Evolutionary conservation across 352 stramenopile species (phyloP), one percentile per base, ranked within the genome.

Genomic region (Globisporangium paddicum): DNA sequence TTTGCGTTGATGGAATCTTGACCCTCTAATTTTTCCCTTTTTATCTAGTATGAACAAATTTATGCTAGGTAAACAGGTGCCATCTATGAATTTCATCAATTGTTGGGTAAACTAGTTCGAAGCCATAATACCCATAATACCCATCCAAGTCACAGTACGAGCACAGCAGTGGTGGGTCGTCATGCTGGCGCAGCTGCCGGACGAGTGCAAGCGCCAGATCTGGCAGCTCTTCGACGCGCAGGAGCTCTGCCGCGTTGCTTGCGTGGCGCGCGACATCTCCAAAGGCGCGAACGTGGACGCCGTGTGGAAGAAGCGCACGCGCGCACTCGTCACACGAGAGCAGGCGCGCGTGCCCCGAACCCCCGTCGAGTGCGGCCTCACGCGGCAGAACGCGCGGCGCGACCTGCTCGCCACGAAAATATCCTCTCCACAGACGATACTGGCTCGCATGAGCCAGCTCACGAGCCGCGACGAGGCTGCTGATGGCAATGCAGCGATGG

Each of bases 191-290:
- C n/a, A 65, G 58, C 73, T 89, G 26, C 69, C 68, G 49, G 69
- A 81, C 64, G 79, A 89, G 55, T 87, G 76, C 63, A 87, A 86
- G 69, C 73, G 82, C 63, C 41, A 71, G 19, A 59, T 89, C 52
- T 89, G 79, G 79, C 44, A 56, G 37, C 81, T 76, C 46, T 60
- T 89, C 13, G 77, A 62, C 48, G 68, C 75, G 23, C 40, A 37
- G 21, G 73, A 81, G 61, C 75, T 89, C n/a, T 89, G 79, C 57
- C 77, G 69, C 51, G 26, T 82, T 46, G 53, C 57, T 0, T 77
- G 72, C 46, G 72, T 82, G 47, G 59, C 73, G 10, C 67, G 56
- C 6, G 42, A 51, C 52, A 55, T 64, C 1, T 54, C 74, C 0
- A 56, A 67, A 16, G 77, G 79, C 45, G 79, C 83, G 38, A 53